Conservation (phyloP, 768 basidiomycete species). For the Boletellus emodensis region DNA sequence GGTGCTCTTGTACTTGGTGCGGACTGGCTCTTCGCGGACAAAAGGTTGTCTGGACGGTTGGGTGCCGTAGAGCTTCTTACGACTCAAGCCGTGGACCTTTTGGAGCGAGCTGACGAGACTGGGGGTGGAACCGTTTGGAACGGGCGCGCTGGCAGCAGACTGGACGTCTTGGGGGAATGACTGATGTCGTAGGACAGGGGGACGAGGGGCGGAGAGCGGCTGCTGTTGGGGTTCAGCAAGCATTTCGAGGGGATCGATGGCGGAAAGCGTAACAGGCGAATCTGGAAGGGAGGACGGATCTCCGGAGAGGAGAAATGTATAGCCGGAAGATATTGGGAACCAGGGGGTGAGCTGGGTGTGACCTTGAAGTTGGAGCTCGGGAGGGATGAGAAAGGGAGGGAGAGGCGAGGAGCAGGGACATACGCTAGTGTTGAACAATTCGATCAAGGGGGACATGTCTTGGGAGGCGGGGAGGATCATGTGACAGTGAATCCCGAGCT, state of each 20-base stretch:
- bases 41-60: constrained; percentile 51
- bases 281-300: constrained; percentile 16
- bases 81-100: constrained; percentile 64
- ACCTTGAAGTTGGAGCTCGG: constrained; percentile 24
- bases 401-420: background rate
- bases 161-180: constrained; percentile 27
- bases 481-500: constrained; percentile 58
- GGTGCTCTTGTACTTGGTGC: constrained; percentile 30
- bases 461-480: constrained; percentile 48
- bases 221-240: constrained; percentile 10
- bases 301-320: constrained; percentile 44
- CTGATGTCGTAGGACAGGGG: constrained; percentile 26
- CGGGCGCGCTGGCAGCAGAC: constrained; percentile 16
- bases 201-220: constrained; percentile 6
- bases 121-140: constrained; percentile 32
- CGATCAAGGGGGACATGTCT: constrained; percentile 43
- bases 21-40: constrained; percentile 48
- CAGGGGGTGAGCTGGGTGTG: constrained; percentile 30
- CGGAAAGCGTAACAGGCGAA: background rate
- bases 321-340: constrained; percentile 38
- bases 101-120: constrained; percentile 61
- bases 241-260: constrained; percentile 1
- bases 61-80: constrained; percentile 61
- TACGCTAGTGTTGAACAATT: constrained; percentile 48
- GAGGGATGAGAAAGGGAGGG: constrained; percentile 1